Base-by-base conservation (phyloP, 257 asterid genomes). In the Petunia axillaris region DNA sequence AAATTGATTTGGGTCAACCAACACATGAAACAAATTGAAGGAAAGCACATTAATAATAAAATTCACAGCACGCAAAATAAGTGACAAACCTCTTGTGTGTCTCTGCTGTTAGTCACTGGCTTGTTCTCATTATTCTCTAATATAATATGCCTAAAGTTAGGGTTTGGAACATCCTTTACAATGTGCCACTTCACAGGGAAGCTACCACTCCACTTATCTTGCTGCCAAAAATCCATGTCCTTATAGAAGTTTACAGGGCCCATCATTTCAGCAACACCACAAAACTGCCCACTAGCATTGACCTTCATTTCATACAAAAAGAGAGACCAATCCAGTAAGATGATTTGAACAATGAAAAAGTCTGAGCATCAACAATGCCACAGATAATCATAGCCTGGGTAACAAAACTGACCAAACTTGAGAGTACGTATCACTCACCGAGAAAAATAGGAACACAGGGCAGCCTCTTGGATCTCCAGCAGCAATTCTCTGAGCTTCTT, bases 201-300 rank as follows among this genome's bases (percentile, higher is more conserved):
- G 87, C 98, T 88, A 74, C 98, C 98, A 81, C 90, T 91, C 98
- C 98, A 95, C 81, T 91, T 95, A 81, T 95, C 98, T 88, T 95
- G 97, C 91, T 95, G 98, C 98, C 98, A 95, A 88, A 95, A 95
- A 83, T 95, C 97, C 98, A 95, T 91, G 82, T 93, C 95, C 76
- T 84, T 85, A 68, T 84, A 84, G 83, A 93, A 95, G 89, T 93
- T 94, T 5, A 95, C 98, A 2, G 94, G 95, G 54, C 98, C 98
- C 74, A 60, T 84, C 98, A 95, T 95, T 92, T 91, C 97, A 0
- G 98, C 97, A 82, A 93, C 92, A 58, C 98, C 98, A 75, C 98
- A 95, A 85, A 93, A 95, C 87, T 91, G 98, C 50, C 98, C 98
- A 82, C 98, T 95, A 4, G 98, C 97, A 90, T 93, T 95, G 8